Base-by-base conservation (phyloP, 306 rosid species). In the Malus domestica region DNA sequence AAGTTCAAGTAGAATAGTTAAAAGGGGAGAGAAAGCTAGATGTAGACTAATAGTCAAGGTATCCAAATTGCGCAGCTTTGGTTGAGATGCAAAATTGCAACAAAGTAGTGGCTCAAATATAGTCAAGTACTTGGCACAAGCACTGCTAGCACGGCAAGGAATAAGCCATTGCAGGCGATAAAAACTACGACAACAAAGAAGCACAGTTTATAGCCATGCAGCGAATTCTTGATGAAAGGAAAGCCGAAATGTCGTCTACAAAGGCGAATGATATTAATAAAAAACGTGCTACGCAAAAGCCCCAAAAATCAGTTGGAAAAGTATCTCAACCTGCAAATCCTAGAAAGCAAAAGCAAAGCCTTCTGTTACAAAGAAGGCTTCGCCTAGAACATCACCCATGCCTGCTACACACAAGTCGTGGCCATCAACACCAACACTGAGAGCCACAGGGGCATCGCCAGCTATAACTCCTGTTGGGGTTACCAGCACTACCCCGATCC, bases 391-490 rank as follows among this genome's bases (percentile, higher is more conserved):
- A 15, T 74, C 94, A 70, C 77, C 90, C 25, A 15, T 90, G 85
- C 92, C 95, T 87, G 88, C 89, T 71, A 87, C 90, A 32, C 98
- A 93, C 3, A 95, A 92, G 84, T 90, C 97, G 10, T 95, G 97
- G 98, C 90, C 93, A 60, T 83, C 96, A 73, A 84, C 96, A 68
- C 92, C 97, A 57, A 89, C 90, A 18, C 86, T 88, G 29, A 84
- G 89, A 85, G 77, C 81, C 57, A 42, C 78, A 33, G 96, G 88
- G 63, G 78, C 86, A 71, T 86, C 93, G 59, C 96, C 96, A 72
- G 89, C 86, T 76, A 90, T 81, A 61, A 79, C 74, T 52, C 88
- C 84, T 22, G 85, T 82, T 23, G 23, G 23, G 23, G 23, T 23
- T 23, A 23, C 23, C 23, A 23, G 23, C 23, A 23, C 23, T 23